phyloP scores from a whole-genome alignment of 2,329 filamentous ascomycete species.

The Pseudocercospora eumusae region DNA sequence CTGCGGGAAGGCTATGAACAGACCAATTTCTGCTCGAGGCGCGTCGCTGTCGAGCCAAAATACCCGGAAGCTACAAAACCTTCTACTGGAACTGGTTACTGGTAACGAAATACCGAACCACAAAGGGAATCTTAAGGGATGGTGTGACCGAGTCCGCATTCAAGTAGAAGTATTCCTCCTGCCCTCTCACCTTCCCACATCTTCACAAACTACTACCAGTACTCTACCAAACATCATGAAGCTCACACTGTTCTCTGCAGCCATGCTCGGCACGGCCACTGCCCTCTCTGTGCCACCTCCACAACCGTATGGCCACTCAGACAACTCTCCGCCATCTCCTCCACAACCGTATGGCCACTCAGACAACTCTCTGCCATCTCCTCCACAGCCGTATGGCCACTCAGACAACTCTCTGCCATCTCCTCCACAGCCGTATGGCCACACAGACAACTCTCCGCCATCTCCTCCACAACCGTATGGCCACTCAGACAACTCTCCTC shows the following conservation, averaged over 20 bases:
- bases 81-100: too few relatives aligned
- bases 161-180: not conserved
- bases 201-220: not conserved
- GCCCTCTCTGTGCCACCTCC: constrained; percentile 8
- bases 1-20: too few relatives aligned
- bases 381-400: not conserved
- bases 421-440: not conserved
- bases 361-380: not conserved
- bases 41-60: too few relatives aligned
- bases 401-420: not conserved
- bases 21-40: too few relatives aligned
- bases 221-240: constrained; percentile 19
- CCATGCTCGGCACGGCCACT: constrained; percentile 13
- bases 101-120: too few relatives aligned
- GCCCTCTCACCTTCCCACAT: not conserved
- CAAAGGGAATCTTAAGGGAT: too few relatives aligned
- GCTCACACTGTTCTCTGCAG: constrained; percentile 4
- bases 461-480: not conserved
- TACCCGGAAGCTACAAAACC: too few relatives aligned
- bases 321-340: not conserved
- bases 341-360: not conserved
- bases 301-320: not conserved
- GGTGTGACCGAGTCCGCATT: not conserved
- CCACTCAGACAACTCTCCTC: not conserved
- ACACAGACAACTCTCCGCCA: not conserved